Evolutionary conservation across 768 basidiomycete genomes (phyloP).

Genomic region (Kwoniella dendrophila): DNA sequence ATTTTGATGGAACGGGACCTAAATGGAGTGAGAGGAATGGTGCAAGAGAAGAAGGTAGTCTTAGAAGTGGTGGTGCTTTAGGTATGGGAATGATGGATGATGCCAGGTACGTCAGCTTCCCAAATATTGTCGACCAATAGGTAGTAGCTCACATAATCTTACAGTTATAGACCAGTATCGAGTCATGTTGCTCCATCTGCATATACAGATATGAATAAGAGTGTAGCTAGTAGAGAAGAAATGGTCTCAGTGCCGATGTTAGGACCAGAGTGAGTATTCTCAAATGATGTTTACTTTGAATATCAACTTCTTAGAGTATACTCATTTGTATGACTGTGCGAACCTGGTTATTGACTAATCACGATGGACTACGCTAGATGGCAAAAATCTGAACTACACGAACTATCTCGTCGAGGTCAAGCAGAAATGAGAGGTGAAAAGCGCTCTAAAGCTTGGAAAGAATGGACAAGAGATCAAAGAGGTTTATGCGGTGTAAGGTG

Average conservation of each 20-base stretch:
- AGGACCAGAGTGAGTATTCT: slow-evolving; percentile 66
- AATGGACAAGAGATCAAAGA: slow-evolving; percentile 75
- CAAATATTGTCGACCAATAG: not conserved
- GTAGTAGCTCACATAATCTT: not conserved
- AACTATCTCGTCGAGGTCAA: slow-evolving; percentile 73
- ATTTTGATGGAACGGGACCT: slow-evolving; percentile 49
- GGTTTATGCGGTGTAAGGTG: slow-evolving; percentile 75
- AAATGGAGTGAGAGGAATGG: slow-evolving; percentile 47
- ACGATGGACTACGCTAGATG: slow-evolving; percentile 60
- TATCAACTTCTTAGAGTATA: not conserved
- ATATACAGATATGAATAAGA: slow-evolving; percentile 16
- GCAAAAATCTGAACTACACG: slow-evolving; percentile 73
- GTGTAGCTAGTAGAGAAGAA: slow-evolving; percentile 62
- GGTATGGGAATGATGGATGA: slow-evolving; percentile 16
- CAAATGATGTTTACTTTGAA: too few relatives aligned
- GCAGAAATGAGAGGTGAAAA: slow-evolving; percentile 62
- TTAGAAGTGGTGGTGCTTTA: slow-evolving; percentile 14
- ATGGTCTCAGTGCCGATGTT: slow-evolving; percentile 89
- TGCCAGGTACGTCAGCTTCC: slow-evolving; percentile 12
- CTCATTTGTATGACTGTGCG: not conserved
- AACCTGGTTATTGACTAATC: not conserved
- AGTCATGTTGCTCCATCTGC: slow-evolving; percentile 28
- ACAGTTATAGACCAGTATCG: slow-evolving; percentile 36
- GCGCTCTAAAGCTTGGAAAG: slow-evolving; percentile 66
- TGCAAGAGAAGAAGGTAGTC: slow-evolving; percentile 16